phyloP scores from a whole-genome alignment of 805 yeast species.

The Kockiozyma suomiensis region DNA sequence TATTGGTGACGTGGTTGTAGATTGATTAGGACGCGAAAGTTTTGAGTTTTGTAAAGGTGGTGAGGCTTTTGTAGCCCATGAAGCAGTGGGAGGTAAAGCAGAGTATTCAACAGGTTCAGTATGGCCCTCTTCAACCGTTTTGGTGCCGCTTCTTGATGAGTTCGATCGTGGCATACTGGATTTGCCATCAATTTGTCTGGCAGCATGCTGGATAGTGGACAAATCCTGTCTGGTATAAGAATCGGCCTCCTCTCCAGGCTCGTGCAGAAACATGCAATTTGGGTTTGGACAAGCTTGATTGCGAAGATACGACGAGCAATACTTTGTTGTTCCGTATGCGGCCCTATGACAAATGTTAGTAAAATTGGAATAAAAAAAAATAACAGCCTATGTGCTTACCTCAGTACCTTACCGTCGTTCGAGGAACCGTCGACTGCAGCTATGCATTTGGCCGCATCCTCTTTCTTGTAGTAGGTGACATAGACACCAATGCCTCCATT shows the following conservation, averaged over 20 bases:
- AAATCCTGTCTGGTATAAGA: slow-evolving; percentile 88
- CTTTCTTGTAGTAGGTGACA: slow-evolving; percentile 89
- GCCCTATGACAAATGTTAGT: slow-evolving; percentile 51
- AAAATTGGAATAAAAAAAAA: background rate
- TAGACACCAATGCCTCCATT: slow-evolving; percentile 90
- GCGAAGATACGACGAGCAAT: slow-evolving; percentile 92
- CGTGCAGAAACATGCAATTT: slow-evolving; percentile 97
- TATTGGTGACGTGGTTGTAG: background rate
- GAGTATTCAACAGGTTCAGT: slow-evolving; percentile 43
- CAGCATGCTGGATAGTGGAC: slow-evolving; percentile 62
- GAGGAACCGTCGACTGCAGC: slow-evolving; percentile 89
- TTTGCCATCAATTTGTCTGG: slow-evolving; percentile 40
- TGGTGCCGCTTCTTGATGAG: background rate
- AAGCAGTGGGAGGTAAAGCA: slow-evolving; percentile 70
- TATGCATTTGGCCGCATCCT: slow-evolving; percentile 93
- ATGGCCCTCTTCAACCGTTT: slow-evolving; percentile 16
- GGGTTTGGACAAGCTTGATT: slow-evolving; percentile 98
- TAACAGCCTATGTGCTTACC: slow-evolving; percentile 38
- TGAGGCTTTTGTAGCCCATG: slow-evolving; percentile 57
- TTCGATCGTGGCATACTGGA: slow-evolving; percentile 17
- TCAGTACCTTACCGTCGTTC: slow-evolving; percentile 83
- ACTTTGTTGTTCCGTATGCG: slow-evolving; percentile 97
- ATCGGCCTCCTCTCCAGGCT: slow-evolving; percentile 99
- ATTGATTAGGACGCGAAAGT: slow-evolving; percentile 5
- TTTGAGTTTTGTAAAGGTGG: slow-evolving; percentile 42